phyloP scores from a whole-genome alignment of 2,329 filamentous ascomycete genomes.

The Aureobasidium mangrovei region DNA sequence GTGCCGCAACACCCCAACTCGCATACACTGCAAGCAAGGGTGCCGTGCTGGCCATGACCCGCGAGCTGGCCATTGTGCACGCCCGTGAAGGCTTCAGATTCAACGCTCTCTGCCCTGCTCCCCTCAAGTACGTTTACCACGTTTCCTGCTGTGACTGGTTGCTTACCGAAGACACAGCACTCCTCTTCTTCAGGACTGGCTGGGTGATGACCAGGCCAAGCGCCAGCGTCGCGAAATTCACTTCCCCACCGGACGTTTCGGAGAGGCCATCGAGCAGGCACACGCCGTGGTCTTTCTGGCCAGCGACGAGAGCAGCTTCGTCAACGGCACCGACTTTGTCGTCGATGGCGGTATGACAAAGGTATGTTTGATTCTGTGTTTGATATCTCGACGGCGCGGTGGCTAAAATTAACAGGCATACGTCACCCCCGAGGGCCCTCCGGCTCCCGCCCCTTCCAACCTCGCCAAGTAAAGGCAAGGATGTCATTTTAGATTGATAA shows the following conservation, averaged over 20 bases:
- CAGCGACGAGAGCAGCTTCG: constrained; percentile 80
- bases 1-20: constrained; percentile 77
- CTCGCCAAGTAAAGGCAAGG: constrained; percentile 21
- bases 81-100: constrained; percentile 83
- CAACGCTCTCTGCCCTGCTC: constrained; percentile 83
- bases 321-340: constrained; percentile 86
- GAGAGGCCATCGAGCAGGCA: constrained; percentile 88
- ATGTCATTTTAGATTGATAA: not conserved
- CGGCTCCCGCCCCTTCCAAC: constrained; percentile 41
- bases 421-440: constrained; percentile 52
- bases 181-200: constrained; percentile 83
- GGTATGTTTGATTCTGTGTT: constrained; percentile 28
- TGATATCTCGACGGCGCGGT: not conserved
- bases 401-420: constrained; percentile 50
- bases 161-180: constrained; percentile 43
- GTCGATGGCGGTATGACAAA: constrained; percentile 95
- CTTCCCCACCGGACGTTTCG: constrained; percentile 80
- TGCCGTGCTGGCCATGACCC: constrained; percentile 79
- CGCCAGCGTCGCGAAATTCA: constrained; percentile 75
- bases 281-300: constrained; percentile 82
- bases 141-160: too few species aligned
- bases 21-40: constrained; percentile 94
- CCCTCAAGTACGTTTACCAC: constrained; percentile 56
- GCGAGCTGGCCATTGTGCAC: constrained; percentile 86
- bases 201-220: constrained; percentile 78